These are phyloP conservation scores for Phialophora chinensis DNA, from an alignment of 2,329 filamentous ascomycete species.

Conservation along the genomic window DNA sequence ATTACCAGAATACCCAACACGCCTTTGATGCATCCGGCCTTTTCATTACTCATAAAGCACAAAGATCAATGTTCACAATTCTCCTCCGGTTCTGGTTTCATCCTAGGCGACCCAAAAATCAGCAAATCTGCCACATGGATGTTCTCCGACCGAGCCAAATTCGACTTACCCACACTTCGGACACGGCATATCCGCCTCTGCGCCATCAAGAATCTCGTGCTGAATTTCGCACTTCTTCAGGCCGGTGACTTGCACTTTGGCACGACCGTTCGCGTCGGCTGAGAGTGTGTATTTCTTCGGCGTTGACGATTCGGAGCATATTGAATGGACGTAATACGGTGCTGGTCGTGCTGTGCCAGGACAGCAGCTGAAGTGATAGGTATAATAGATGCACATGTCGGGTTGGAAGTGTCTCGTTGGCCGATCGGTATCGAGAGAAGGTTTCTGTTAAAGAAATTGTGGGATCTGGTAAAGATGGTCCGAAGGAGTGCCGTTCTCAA, in stretches of 20 bases:
- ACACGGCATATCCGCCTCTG: slow-evolving; percentile 38
- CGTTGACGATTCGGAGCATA: slow-evolving; percentile 33
- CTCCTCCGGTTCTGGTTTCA: slow-evolving; percentile 23
- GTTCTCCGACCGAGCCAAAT: not conserved
- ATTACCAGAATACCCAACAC: slow-evolving; percentile 1
- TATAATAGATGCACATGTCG: slow-evolving; percentile 39
- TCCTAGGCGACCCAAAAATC: slow-evolving; percentile 19
- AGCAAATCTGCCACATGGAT: not conserved
- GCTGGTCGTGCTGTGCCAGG: slow-evolving; percentile 38
- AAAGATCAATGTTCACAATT: slow-evolving; percentile 30
- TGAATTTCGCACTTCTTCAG: slow-evolving; percentile 36
- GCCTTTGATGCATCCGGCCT: not conserved
- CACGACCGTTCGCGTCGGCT: not conserved
- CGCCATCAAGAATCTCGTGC: slow-evolving; percentile 39
- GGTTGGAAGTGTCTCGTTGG: not conserved
- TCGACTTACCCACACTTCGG: slow-evolving; percentile 37
- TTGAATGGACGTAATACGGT: slow-evolving; percentile 39
- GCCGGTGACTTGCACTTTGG: slow-evolving; percentile 8
- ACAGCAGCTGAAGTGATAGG: slow-evolving; percentile 40
- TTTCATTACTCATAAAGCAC: not conserved
- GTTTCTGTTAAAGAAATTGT: not conserved
- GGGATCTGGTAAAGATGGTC: not conserved
- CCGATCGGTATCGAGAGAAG: not conserved
- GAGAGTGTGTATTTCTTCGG: slow-evolving; percentile 15
- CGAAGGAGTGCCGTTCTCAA: not conserved